phyloP scores from a whole-genome alignment of 768 basidiomycete species.

The Trametes coccinea region DNA sequence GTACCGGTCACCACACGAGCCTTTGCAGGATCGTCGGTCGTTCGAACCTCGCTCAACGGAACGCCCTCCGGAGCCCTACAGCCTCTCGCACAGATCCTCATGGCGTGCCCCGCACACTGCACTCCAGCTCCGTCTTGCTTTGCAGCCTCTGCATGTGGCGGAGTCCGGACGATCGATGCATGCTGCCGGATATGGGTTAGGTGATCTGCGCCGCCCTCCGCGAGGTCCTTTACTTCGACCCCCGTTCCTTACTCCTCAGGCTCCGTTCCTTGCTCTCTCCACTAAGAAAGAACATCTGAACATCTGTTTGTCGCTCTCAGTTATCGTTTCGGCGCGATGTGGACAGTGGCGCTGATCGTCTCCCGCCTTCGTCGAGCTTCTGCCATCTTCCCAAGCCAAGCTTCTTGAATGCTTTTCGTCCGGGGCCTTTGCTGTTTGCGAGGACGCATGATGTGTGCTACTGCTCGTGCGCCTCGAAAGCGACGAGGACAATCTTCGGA shows the following conservation, averaged over 20 bases:
- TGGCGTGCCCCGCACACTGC: not conserved
- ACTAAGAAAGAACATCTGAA: not conserved
- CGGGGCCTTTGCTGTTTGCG: no score
- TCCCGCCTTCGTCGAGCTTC: not conserved
- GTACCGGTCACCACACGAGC: constrained; percentile 10
- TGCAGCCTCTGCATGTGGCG: no score
- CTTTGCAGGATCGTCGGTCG: not conserved
- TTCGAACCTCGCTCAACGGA: not conserved
- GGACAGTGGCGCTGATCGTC: not conserved
- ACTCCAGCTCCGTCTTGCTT: not conserved
- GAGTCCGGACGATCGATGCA: constrained; percentile 6
- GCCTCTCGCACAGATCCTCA: not conserved
- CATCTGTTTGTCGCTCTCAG: no score
- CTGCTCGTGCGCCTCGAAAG: no score
- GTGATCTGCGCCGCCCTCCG: constrained; percentile 1
- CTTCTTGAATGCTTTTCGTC: no score
- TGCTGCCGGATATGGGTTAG: not conserved
- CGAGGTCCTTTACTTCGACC: not conserved
- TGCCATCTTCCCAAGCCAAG: not conserved
- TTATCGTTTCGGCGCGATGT: no score
- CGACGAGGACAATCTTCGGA: constrained; percentile 14
- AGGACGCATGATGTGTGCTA: no score
- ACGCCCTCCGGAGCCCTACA: constrained; percentile 3
- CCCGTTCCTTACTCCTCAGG: not conserved
- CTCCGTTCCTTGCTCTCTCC: not conserved